Evolutionary conservation across 2,329 filamentous ascomycete genomes (phyloP), one percentile per base, ranked within the genome.

Genomic region (Trichoderma semiorbis): DNA sequence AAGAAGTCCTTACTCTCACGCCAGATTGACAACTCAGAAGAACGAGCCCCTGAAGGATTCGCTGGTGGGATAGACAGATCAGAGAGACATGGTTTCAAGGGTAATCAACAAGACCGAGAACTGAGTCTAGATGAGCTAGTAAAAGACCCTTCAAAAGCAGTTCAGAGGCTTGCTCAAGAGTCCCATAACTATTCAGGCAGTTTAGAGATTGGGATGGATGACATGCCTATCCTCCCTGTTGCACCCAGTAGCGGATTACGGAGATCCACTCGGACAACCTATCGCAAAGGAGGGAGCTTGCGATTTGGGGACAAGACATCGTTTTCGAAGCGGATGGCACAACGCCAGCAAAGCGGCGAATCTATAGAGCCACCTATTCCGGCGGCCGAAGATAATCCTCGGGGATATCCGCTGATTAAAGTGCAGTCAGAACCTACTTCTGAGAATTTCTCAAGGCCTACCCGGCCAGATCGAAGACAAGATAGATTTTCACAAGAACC

Each of bases 1-100:
- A 97, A 97, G 82, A 97, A 96, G 82, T 98, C 95, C 0, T 98
- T 97, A 93, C 86, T 99, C 6, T 98, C 95, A 7, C 89, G 92
- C 72, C 95, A 98, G 80, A 93, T 99, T 72, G 93, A 97, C 76
- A 92, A 89, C 74, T 89, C 90, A 5, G 86, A 87, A 10, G 87
- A 87, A 0, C 83, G 83, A 72, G 85, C 83, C 28, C 85, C 83
- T 21, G 86, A 89, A 47, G 90, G 89, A 50, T 97, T 96, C 79
- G 86, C 92, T 73, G 94, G 98, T 83, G 95, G 94, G 24, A 92
- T 94, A 18, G 95, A 97, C 72, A 87, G 90, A 73, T 82, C 97
- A 72, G 92, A 93, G 77, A 87, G 92, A 75, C 91, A 94, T 79
- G 88, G 89, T 73, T 96, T 93, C 32, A 79, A 87, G 76, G 84